phyloP scores from a whole-genome alignment of 2,329 filamentous ascomycete genomes.

The Scolecobasidium constrictum region DNA sequence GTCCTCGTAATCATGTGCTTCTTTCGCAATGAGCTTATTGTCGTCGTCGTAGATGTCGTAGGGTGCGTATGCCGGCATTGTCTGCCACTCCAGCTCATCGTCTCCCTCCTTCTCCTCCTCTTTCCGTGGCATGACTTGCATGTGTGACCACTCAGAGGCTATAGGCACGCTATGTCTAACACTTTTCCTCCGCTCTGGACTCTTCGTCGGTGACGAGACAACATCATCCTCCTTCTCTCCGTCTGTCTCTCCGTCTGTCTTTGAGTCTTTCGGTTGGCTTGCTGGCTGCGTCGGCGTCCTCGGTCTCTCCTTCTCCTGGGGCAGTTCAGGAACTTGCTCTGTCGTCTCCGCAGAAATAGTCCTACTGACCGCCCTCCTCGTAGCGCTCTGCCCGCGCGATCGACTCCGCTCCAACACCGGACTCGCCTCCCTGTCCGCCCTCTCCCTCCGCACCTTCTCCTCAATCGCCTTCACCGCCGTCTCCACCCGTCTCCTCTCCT shows the following conservation, averaged over 20 bases:
- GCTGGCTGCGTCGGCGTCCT: not conserved
- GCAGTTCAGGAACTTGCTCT: no score
- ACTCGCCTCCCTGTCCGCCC: not conserved
- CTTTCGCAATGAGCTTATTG: constrained; percentile 73
- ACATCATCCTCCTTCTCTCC: not conserved
- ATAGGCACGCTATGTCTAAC: constrained; percentile 19
- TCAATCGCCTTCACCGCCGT: not conserved
- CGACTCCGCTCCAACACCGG: no score
- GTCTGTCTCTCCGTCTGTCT: no score
- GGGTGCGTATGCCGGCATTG: constrained; percentile 85
- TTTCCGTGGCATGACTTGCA: constrained; percentile 51
- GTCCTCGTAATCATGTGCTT: constrained; percentile 59
- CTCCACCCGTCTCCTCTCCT: no score
- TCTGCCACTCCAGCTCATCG: constrained; percentile 72
- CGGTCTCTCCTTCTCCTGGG: not conserved
- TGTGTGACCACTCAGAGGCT: constrained; percentile 84
- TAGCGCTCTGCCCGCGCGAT: no score
- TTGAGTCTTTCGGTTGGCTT: no score
- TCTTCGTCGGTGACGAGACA: not conserved
- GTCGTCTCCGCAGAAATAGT: not conserved
- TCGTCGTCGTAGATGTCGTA: constrained; percentile 96
- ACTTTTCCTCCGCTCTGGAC: not conserved
- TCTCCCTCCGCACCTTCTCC: not conserved
- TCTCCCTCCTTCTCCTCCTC: constrained; percentile 37
- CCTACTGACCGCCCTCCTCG: not conserved